These are phyloP conservation scores for Salicornia ramosissima DNA, from an alignment of 148 eudicot species.

Conservation along the genomic window DNA sequence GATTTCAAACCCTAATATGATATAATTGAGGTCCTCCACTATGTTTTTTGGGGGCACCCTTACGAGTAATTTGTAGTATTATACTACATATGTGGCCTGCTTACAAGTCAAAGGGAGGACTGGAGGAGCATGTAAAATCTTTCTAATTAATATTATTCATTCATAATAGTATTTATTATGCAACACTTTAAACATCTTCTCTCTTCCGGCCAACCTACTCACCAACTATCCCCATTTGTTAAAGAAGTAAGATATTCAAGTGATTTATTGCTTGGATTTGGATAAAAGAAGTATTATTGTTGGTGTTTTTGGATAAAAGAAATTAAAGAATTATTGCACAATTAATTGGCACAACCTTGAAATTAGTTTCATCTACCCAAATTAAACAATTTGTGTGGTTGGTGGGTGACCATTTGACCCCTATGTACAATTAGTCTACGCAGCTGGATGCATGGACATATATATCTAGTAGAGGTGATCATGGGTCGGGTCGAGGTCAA, in stretches of 20 bases:
- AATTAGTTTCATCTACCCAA: no score
- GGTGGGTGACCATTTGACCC: no score
- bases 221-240: background rate
- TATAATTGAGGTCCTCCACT: slow-evolving; percentile 33
- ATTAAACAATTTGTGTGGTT: no score
- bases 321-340: no score
- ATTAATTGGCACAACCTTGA: no score
- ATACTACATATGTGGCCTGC: slow-evolving; percentile 15
- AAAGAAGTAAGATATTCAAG: background rate
- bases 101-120: slow-evolving; percentile 12
- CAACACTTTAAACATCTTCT: background rate
- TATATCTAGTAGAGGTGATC: no score
- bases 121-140: background rate
- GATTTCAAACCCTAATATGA: background rate
- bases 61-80: background rate
- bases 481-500: no score
- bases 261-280: background rate
- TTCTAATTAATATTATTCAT: background rate
- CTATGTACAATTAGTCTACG: no score
- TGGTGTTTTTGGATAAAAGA: no score
- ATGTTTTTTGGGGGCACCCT: slow-evolving; percentile 11
- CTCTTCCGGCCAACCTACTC: background rate
- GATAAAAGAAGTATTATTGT: no score
- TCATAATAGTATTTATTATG: background rate
- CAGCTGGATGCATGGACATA: no score